These are phyloP conservation scores for Letharia lupina DNA, from an alignment of 495 filamentous ascomycete species.

Conservation along the genomic window DNA sequence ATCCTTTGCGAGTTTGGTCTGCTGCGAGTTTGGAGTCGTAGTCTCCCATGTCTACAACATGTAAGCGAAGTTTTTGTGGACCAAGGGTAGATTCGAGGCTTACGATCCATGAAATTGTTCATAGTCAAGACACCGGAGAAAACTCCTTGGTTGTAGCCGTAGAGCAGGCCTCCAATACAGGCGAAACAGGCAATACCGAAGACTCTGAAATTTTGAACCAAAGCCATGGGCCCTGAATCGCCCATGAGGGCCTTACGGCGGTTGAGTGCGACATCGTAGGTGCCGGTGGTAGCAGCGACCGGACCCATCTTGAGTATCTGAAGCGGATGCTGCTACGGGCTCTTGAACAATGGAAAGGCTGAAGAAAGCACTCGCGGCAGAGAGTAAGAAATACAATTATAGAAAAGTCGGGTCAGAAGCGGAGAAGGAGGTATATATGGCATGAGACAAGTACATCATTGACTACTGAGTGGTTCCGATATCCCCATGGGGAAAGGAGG, in stretches of 20 bases:
- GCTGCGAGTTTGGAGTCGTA: conserved; percentile 52
- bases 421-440: too few species aligned
- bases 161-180: conserved; percentile 57
- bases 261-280: conserved; percentile 52
- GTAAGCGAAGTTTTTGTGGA: conserved; percentile 26
- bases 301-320: not conserved
- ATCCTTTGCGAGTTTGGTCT: conserved; percentile 46
- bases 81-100: conserved; percentile 27
- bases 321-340: too few species aligned
- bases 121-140: conserved; percentile 64
- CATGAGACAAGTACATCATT: too few species aligned
- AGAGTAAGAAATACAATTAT: too few species aligned
- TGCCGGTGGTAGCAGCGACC: not conserved
- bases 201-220: conserved; percentile 60
- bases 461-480: too few species aligned
- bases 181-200: conserved; percentile 67
- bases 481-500: too few species aligned
- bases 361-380: too few species aligned
- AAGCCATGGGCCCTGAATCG: conserved; percentile 51
- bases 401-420: too few species aligned
- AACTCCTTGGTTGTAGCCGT: conserved; percentile 69
- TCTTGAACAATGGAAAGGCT: too few species aligned
- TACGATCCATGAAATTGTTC: conserved; percentile 27
- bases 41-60: conserved; percentile 46
- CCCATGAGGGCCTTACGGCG: conserved; percentile 57